A percentile compares a stretch with the other conserved stretches of the same genome.
These are phyloP conservation scores for Spathaspora passalidarum DNA, from an alignment of 805 yeast genomes.

Conservation along the genomic window DNA sequence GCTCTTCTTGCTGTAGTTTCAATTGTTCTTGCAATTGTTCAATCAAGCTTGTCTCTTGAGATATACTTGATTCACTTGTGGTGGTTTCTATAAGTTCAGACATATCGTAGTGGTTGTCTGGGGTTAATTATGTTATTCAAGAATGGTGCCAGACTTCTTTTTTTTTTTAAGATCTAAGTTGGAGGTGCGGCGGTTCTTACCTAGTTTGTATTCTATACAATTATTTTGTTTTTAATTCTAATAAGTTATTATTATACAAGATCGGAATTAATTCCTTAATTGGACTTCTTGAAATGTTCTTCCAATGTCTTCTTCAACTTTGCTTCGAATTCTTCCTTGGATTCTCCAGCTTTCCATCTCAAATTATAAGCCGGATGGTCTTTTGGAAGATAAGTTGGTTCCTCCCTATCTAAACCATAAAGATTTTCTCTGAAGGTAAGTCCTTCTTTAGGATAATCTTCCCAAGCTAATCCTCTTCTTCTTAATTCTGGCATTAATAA, in stretches of 20 bases:
- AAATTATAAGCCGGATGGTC: conserved; percentile 18
- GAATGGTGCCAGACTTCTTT: no score
- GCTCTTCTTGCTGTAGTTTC: conserved; percentile 26
- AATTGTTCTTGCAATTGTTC: conserved; percentile 26
- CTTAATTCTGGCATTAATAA: conserved; percentile 35
- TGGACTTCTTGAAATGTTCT: conserved; percentile 1
- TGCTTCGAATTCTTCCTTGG: conserved; percentile 24
- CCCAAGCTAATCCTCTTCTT: conserved; percentile 30
- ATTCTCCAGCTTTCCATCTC: conserved; percentile 24
- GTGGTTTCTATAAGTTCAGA: neutral
- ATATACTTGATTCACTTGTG: neutral
- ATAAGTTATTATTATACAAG: no score
- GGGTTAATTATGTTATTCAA: no score
- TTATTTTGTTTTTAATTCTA: no score
- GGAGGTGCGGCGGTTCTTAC: no score
- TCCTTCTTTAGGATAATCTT: conserved; percentile 30
- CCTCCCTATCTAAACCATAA: conserved; percentile 22
- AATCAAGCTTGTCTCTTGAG: neutral
- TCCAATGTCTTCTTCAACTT: conserved; percentile 6
- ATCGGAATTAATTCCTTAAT: neutral
- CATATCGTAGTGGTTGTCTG: neutral
- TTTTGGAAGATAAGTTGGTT: conserved; percentile 14
- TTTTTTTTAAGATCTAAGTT: no score
- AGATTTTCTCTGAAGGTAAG: conserved; percentile 37
- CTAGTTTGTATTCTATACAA: no score